These are phyloP conservation scores for Microbotryum scabiosae DNA, from an alignment of 1,284 basidiomycete species.

Conservation along the genomic window DNA sequence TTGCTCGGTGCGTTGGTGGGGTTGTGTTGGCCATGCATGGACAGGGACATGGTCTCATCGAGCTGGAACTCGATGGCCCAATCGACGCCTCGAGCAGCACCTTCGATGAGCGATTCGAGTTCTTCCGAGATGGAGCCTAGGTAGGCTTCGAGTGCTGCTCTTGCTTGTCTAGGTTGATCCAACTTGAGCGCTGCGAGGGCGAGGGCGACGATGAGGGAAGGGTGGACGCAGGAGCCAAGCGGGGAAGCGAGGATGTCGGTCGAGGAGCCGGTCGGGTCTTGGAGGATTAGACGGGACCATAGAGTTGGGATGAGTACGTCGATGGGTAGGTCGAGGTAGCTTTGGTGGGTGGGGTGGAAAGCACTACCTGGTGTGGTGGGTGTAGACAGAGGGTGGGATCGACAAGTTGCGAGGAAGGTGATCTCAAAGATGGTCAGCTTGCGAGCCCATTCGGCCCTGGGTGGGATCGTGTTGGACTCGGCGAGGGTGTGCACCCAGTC, in stretches of 20 bases:
- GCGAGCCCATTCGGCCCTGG: conserved; percentile 5
- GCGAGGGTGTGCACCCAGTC: conserved; percentile 10
- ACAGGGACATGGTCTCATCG: conserved; percentile 4
- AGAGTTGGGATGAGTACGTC: not conserved
- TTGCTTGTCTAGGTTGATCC: conserved; percentile 11
- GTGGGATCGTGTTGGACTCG: not conserved
- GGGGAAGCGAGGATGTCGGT: conserved; percentile 19
- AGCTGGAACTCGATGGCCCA: conserved; percentile 9
- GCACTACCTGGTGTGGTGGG: conserved; percentile 2
- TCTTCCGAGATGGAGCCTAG: conserved; percentile 17
- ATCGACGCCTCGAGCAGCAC: not conserved
- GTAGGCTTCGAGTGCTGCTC: conserved; percentile 20
- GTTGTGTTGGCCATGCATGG: not conserved
- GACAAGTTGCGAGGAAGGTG: conserved; percentile 28
- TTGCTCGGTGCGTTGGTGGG: not conserved
- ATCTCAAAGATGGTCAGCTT: conserved; percentile 19
- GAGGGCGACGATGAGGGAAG: conserved; percentile 22
- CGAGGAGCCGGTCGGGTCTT: not conserved
- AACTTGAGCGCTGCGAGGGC: conserved; percentile 28
- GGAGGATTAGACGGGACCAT: not conserved
- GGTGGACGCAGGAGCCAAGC: conserved; percentile 18
- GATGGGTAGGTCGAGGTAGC: too few species aligned
- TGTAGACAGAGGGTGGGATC: not conserved
- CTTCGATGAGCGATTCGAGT: conserved; percentile 6
- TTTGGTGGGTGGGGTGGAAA: not conserved